Evolutionary conservation across 2,329 filamentous ascomycete species (phyloP).

Genomic region (Stachybotrys elegans): DNA sequence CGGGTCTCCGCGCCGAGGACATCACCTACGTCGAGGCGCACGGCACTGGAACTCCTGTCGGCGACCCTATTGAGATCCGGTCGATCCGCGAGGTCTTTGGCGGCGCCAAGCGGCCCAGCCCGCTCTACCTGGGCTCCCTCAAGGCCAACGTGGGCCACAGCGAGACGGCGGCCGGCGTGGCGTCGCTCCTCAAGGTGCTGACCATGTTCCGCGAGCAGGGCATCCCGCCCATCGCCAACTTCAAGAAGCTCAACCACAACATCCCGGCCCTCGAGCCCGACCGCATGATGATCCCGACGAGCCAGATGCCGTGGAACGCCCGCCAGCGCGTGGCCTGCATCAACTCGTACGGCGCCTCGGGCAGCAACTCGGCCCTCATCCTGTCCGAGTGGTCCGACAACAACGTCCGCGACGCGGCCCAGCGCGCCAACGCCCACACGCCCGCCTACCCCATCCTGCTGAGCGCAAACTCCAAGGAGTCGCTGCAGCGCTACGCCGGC

Average conservation of each 20-base stretch:
- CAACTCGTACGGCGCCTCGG: slow-evolving; percentile 1
- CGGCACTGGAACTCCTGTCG: slow-evolving; percentile 42
- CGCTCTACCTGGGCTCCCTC: slow-evolving; percentile 20
- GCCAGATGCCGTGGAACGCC: neutral
- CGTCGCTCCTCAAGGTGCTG: slow-evolving; percentile 14
- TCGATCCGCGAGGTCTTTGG: slow-evolving; percentile 14
- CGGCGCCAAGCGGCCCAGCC: neutral
- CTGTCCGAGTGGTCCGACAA: neutral
- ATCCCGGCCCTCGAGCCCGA: neutral
- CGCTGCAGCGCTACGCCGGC: slow-evolving; percentile 5
- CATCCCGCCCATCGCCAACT: neutral
- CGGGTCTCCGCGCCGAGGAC: slow-evolving; percentile 28
- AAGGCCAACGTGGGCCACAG: slow-evolving; percentile 25
- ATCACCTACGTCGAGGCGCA: slow-evolving; percentile 36
- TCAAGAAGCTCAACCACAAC: slow-evolving; percentile 1
- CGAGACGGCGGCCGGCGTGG: neutral
- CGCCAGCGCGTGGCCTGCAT: neutral
- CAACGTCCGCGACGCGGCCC: neutral
- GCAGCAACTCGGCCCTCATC: neutral
- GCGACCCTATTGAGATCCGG: slow-evolving; percentile 37
- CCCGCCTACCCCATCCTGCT: slow-evolving; percentile 7
- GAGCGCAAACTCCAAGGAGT: slow-evolving; percentile 9
- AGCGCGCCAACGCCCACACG: neutral
- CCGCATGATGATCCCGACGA: neutral
- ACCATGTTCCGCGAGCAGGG: neutral